A percentile compares a stretch with the other conserved stretches of the same genome.
Conservation (phyloP, 139 green algal genomes). For the Axilococcus clingmanii region DNA sequence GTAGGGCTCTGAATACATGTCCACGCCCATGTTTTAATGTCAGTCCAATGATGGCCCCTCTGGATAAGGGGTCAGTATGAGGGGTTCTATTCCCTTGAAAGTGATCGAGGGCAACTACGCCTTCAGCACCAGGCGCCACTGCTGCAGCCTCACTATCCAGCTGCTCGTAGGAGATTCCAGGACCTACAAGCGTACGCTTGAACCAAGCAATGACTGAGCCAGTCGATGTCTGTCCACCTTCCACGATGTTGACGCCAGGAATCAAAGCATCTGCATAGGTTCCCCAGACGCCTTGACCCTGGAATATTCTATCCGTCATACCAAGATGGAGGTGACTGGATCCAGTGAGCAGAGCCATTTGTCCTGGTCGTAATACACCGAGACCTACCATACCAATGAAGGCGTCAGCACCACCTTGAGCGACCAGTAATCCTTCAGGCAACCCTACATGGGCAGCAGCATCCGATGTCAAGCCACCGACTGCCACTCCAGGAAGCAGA, state of each 20-base stretch:
- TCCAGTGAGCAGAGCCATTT: conserved; percentile 73
- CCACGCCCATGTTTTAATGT: conserved; percentile 54
- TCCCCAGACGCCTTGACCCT: conserved; percentile 61
- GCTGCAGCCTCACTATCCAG: conserved; percentile 47
- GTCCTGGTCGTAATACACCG: conserved; percentile 46
- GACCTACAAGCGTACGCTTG: conserved; percentile 8
- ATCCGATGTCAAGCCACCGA: conserved; percentile 47
- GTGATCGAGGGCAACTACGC: conserved; percentile 62
- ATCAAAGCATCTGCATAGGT: conserved; percentile 56
- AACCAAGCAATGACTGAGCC: conserved; percentile 45
- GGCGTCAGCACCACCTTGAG: conserved; percentile 55
- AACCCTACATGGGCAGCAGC: conserved; percentile 56
- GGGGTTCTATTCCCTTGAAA: conserved; percentile 81
- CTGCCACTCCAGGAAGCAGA: conserved; percentile 36
- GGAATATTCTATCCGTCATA: conserved; percentile 33
- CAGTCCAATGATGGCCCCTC: conserved; percentile 57
- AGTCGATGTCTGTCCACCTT: conserved; percentile 74
- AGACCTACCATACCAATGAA: conserved; percentile 77
- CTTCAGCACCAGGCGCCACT: conserved; percentile 60
- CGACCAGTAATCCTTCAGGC: conserved; percentile 45
- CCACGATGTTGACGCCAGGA: conserved; percentile 54
- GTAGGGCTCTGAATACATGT: conserved; percentile 62
- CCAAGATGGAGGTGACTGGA: conserved; percentile 73
- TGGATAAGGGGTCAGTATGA: conserved; percentile 59
- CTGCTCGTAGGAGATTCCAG: conserved; percentile 27